Evolutionary conservation across 352 stramenopile genomes (phyloP).

Genomic region (Pythium rishiriense): DNA sequence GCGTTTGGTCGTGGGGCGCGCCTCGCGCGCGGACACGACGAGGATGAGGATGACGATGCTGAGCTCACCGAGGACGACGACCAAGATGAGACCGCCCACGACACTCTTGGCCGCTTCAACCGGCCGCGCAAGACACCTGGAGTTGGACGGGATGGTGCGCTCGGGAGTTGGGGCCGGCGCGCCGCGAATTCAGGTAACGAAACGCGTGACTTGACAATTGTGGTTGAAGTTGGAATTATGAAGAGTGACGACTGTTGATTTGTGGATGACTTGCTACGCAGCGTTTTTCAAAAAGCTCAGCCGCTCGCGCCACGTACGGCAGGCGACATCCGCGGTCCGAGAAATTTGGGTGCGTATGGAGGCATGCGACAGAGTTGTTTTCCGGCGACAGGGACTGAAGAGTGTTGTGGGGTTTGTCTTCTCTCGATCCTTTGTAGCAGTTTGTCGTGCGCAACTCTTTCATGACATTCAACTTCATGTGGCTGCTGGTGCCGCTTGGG

Average conservation of each 20-base stretch:
- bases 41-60: conserved; percentile 18
- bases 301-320: conserved; percentile 28
- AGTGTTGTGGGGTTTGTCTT: not conserved
- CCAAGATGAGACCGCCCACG: not conserved
- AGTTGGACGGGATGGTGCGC: conserved; percentile 10
- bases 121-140: not conserved
- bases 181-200: conserved; percentile 18
- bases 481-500: conserved; percentile 65
- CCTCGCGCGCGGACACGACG: conserved; percentile 28
- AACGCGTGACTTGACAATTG: not conserved
- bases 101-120: not conserved
- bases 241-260: not conserved
- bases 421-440: conserved; percentile 19
- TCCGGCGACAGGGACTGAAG: not conserved
- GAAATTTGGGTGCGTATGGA: conserved; percentile 42
- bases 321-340: conserved; percentile 28
- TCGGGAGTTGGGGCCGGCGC: conserved; percentile 7
- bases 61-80: conserved; percentile 13
- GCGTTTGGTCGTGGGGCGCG: conserved; percentile 22
- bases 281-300: conserved; percentile 19
- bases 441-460: conserved; percentile 65
- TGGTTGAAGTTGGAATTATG: not conserved
- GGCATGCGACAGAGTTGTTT: not conserved
- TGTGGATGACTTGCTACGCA: not conserved
- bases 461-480: conserved; percentile 73